Base-by-base conservation (phyloP, 176 grass and related monocot genomes). In the Musa beccarii region DNA sequence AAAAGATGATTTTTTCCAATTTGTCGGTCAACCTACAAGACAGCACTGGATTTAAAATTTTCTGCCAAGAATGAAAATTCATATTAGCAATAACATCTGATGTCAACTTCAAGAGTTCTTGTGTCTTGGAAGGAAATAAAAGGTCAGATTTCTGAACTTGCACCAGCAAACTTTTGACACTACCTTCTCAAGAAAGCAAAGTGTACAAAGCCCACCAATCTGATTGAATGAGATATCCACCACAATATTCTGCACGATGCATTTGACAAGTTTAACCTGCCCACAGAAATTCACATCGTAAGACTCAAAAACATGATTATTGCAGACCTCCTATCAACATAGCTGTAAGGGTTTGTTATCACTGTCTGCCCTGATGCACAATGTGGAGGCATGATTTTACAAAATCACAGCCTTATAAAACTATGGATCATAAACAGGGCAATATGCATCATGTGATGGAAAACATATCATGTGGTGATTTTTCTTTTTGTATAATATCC, bases 221-320 rank as follows among this genome's bases (percentile, higher is more conserved):
- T 98, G 94, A 89, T 98, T 98, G 74, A 93, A 91, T 49, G 94
- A 91, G 54, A 93, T 91, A 79, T 98, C 94, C 25, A 98, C 90
- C 52, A 89, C 84, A 43, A 93, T 98, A 72, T 98, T 91, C 72
- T 98, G 88, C 19, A 98, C 90, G 26, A 91, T 63, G 75, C 94
- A 98, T 87, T 98, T 98, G 25, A 98, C 90, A 78, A 98, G 84
- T 71, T 93, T 93, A 62, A 98, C 88, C 94, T 98, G 88, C 73
- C 73, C 85, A 63, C 23, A 72, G 49, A 78, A 79, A 76, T 6
- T 16, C 11, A 54, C 9, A 29, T 54, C 52, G 34, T 74, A 20
- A 72, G 17, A 49, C 68, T 52, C 68, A 70, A 20, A 74, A 28
- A 4, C 26, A 34, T 12, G 28, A 9, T 43, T 16, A 17, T 20